Percentiles rank a stretch among this genome's conserved stretches.
Conservation (phyloP, 805 yeast species). For the Starmerella apicola region DNA sequence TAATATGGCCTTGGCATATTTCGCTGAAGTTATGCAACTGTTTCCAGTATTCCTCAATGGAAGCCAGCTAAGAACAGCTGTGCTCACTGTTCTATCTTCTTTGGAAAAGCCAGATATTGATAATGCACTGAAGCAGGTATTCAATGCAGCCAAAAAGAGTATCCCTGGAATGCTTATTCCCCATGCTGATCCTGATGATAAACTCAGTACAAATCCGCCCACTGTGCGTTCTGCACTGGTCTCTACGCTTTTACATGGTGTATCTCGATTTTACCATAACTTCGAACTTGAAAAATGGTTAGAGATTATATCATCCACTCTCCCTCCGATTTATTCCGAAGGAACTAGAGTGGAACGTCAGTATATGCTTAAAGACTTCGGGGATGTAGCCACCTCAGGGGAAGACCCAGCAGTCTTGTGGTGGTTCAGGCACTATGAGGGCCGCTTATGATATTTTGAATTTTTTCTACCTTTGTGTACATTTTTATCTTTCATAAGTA, state of each 20-base stretch:
- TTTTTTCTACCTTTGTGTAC: too few relatives aligned
- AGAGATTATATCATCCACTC: slow-evolving; percentile 26
- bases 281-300: slow-evolving; percentile 37
- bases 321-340: slow-evolving; percentile 26
- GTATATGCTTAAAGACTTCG: slow-evolving; percentile 17
- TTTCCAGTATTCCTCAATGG: slow-evolving; percentile 46
- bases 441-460: not conserved
- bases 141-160: slow-evolving; percentile 24
- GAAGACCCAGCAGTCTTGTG: slow-evolving; percentile 25
- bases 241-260: slow-evolving; percentile 35
- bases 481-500: too few relatives aligned
- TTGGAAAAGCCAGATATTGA: slow-evolving; percentile 30
- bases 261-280: slow-evolving; percentile 40
- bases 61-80: slow-evolving; percentile 44
- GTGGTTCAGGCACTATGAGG: slow-evolving; percentile 20
- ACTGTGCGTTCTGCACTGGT: slow-evolving; percentile 38
- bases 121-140: slow-evolving; percentile 33
- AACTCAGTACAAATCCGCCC: slow-evolving; percentile 20
- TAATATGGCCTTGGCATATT: slow-evolving; percentile 30
- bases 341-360: slow-evolving; percentile 12
- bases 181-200: slow-evolving; percentile 18
- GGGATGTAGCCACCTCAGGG: slow-evolving; percentile 16
- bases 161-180: slow-evolving; percentile 32
- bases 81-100: slow-evolving; percentile 41
- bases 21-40: slow-evolving; percentile 37